A percentile compares a stretch with the other conserved stretches of the same genome.
Evolutionary conservation across 805 yeast genomes (phyloP).

Genomic region (Zygosaccharomyces kombuchaensis): DNA sequence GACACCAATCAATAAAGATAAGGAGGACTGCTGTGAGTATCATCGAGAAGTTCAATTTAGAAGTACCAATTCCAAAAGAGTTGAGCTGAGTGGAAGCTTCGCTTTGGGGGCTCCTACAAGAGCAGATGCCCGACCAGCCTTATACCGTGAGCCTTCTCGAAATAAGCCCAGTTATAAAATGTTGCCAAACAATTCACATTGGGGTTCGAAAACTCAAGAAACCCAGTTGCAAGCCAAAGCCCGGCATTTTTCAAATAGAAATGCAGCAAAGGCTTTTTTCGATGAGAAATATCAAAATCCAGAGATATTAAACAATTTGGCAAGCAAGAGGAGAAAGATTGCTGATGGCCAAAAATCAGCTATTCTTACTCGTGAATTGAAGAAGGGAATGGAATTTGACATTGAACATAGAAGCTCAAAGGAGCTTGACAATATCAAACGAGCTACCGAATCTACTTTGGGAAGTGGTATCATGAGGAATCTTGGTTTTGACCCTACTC

Average conservation of each 20-base stretch:
- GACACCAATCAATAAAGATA: conserved; percentile 53
- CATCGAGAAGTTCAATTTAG: conserved; percentile 60
- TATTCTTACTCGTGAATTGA: conserved; percentile 31
- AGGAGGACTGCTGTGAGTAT: conserved; percentile 58
- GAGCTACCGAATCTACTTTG: conserved; percentile 38
- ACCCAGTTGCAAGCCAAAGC: conserved; percentile 25
- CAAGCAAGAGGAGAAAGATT: conserved; percentile 38
- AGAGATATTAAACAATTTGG: conserved; percentile 40
- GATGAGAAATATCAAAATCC: conserved; percentile 49
- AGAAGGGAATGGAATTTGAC: conserved; percentile 18
- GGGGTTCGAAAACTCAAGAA: conserved; percentile 18
- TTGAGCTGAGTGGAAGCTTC: conserved; percentile 67
- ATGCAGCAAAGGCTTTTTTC: conserved; percentile 48
- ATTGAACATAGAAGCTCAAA: conserved; percentile 17
- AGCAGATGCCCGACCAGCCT: conserved; percentile 40
- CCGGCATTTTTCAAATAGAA: conserved; percentile 38
- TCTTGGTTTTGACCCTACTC: conserved; percentile 54
- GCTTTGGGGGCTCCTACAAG: conserved; percentile 54
- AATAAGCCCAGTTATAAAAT: conserved; percentile 8
- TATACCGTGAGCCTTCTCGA: conserved; percentile 32
- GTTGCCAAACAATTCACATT: conserved; percentile 9
- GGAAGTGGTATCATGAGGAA: conserved; percentile 38
- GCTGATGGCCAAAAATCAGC: conserved; percentile 35
- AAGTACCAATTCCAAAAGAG: conserved; percentile 53
- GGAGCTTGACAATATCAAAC: conserved; percentile 17